These are phyloP conservation scores for Exophiala sp. DNA, from an alignment of 2,329 filamentous ascomycete genomes.

Conservation along the genomic window DNA sequence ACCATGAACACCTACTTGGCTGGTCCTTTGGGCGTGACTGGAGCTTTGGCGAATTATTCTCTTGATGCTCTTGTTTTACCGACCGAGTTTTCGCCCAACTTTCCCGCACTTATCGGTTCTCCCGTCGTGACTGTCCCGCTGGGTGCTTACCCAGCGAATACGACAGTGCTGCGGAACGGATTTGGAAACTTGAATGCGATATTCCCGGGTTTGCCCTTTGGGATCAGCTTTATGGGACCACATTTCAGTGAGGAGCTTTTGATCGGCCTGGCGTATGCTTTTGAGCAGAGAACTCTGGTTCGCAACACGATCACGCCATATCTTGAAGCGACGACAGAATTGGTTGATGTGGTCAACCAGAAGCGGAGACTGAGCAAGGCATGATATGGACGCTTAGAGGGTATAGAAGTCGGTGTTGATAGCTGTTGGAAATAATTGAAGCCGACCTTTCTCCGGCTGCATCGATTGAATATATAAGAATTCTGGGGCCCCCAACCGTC, in stretches of 20 bases:
- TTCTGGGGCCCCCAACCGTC: no score
- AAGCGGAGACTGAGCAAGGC: conserved; percentile 1
- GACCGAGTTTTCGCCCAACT: conserved; percentile 45
- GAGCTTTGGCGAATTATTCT: conserved; percentile 54
- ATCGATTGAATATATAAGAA: no score
- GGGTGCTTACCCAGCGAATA: conserved; percentile 52
- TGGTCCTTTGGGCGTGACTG: conserved; percentile 58
- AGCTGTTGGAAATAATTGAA: no score
- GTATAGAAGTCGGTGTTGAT: no score
- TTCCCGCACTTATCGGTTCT: conserved; percentile 56
- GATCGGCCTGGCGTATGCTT: conserved; percentile 65
- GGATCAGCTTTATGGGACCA: conserved; percentile 60
- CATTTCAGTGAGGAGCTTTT: conserved; percentile 60
- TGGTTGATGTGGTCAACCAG: conserved; percentile 24
- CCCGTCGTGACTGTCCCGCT: conserved; percentile 64
- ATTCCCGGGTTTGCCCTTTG: conserved; percentile 58
- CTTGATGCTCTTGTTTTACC: conserved; percentile 63
- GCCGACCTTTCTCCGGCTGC: no score
- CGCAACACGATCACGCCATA: conserved; percentile 33
- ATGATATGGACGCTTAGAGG: not conserved
- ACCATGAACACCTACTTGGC: conserved; percentile 53
- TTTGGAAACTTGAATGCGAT: conserved; percentile 52
- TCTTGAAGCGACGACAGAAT: conserved; percentile 22
- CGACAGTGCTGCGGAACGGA: conserved; percentile 43
- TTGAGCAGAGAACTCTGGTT: conserved; percentile 59